Conservation (phyloP, 305 asterid species). For the Euphrasia arctica region DNA sequence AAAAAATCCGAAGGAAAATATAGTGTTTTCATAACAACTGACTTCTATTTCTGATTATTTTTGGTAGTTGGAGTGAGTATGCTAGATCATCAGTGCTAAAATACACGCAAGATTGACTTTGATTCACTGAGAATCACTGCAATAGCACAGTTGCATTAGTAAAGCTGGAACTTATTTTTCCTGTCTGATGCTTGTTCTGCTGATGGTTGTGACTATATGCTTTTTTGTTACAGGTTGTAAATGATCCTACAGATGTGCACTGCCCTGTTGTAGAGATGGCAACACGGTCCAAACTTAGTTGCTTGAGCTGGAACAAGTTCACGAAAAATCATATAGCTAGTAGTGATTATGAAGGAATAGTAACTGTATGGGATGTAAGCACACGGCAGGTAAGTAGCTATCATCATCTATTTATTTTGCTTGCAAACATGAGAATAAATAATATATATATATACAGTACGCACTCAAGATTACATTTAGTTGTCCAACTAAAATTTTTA, state of each 20-base stretch:
- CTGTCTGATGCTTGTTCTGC: not conserved
- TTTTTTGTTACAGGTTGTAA: constrained; percentile 49
- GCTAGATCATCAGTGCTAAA: constrained; percentile 5
- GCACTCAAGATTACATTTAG: constrained; percentile 7
- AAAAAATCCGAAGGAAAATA: too few species aligned
- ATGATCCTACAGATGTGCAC: constrained; percentile 50
- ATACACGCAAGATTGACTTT: constrained; percentile 5
- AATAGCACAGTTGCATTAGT: not conserved
- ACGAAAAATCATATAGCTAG: constrained; percentile 43
- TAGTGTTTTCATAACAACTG: not conserved
- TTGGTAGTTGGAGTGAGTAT: constrained; percentile 16
- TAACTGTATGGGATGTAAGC: constrained; percentile 48
- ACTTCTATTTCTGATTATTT: not conserved
- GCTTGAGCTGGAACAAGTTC: constrained; percentile 53
- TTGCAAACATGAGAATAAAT: constrained; percentile 1
- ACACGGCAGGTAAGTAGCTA: constrained; percentile 36
- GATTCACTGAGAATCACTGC: constrained; percentile 1
- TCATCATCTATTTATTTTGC: constrained; percentile 3
- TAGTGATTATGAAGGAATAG: constrained; percentile 54
- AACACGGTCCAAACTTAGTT: constrained; percentile 50
- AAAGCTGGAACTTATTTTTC: constrained; percentile 14
- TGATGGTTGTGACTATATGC: constrained; percentile 14
- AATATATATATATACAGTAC: too few species aligned
- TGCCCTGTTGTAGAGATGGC: constrained; percentile 54
- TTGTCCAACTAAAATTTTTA: constrained; percentile 12